These are phyloP conservation scores for Porcisia hertigi DNA, from an alignment of 208 protist species.

Conservation along the genomic window DNA sequence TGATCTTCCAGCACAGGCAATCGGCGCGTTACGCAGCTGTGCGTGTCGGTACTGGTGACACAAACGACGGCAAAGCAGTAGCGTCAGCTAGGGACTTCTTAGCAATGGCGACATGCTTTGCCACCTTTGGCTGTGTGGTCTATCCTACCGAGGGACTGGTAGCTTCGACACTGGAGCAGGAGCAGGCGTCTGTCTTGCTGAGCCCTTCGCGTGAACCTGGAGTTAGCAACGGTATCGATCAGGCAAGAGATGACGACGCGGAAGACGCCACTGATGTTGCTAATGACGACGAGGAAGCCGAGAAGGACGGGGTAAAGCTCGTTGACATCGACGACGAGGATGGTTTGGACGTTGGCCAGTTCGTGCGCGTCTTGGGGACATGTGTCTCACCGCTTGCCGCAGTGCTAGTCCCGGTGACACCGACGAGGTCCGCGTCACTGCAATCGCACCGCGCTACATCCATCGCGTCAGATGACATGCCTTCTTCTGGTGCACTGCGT, in stretches of 20 bases:
- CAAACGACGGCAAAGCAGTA: background rate
- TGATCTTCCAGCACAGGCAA: conserved; percentile 22
- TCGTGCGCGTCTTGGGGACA: conserved; percentile 16
- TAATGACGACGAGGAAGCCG: background rate
- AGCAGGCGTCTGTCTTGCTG: background rate
- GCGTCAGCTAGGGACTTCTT: conserved; percentile 15
- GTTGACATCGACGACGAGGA: background rate
- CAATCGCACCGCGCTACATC: background rate
- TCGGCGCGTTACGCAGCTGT: conserved; percentile 16
- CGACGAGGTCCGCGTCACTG: conserved; percentile 8
- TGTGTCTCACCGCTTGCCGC: conserved; percentile 20
- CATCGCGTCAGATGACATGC: background rate
- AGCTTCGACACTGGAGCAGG: background rate
- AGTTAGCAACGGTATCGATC: background rate
- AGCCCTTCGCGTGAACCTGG: background rate
- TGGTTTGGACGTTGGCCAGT: conserved; percentile 4
- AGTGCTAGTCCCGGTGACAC: conserved; percentile 3
- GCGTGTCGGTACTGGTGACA: conserved; percentile 2
- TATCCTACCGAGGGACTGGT: conserved; percentile 3
- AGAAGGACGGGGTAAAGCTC: conserved; percentile 6
- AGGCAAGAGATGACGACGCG: background rate
- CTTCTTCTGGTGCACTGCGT: conserved; percentile 6
- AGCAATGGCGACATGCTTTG: conserved; percentile 19
- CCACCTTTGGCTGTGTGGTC: conserved; percentile 17
- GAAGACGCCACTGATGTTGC: background rate